phyloP scores from a whole-genome alignment of 2,329 filamentous ascomycete species.

The Coniochaeta prunicola region DNA sequence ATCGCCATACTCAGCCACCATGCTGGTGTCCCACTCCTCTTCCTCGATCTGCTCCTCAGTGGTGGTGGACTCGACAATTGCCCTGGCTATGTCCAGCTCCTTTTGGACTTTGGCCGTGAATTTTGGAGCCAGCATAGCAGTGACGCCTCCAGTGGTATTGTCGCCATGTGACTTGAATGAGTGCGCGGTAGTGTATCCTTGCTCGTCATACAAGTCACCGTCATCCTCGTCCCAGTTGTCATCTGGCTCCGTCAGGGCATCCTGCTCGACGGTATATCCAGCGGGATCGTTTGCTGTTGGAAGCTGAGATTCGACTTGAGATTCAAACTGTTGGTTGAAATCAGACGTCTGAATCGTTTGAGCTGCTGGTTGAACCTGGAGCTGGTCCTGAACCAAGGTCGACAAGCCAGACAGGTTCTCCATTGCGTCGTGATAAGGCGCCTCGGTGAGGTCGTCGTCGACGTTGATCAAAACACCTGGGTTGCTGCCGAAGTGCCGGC shows the following conservation, averaged over 20 bases:
- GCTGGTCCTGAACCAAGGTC: neutral
- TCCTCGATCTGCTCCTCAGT: conserved; percentile 75
- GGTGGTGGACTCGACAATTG: conserved; percentile 58
- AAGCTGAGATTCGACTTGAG: conserved; percentile 9
- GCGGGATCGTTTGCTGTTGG: conserved; percentile 15
- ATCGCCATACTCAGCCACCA: conserved; percentile 94
- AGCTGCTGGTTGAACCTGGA: neutral
- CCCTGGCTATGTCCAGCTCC: conserved; percentile 62
- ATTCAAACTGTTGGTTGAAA: neutral
- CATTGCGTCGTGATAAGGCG: conserved; percentile 36
- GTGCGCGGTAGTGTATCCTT: conserved; percentile 70
- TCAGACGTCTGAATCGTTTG: neutral
- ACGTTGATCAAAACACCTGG: conserved; percentile 11
- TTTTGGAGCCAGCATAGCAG: conserved; percentile 62
- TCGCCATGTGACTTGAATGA: conserved; percentile 69
- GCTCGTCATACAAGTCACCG: conserved; percentile 58
- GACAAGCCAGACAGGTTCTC: conserved; percentile 24
- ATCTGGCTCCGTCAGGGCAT: conserved; percentile 43
- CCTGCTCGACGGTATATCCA: conserved; percentile 7
- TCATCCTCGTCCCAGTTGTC: conserved; percentile 78
- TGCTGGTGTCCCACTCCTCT: conserved; percentile 87
- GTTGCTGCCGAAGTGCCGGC: conserved; percentile 26
- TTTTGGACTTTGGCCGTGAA: conserved; percentile 60
- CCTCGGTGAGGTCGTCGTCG: conserved; percentile 30
- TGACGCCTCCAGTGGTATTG: conserved; percentile 42